A percentile compares a stretch with the other conserved stretches of the same genome.
Evolutionary conservation across 2,329 filamentous ascomycete species (phyloP).

Genomic region (Apiospora aurea): DNA sequence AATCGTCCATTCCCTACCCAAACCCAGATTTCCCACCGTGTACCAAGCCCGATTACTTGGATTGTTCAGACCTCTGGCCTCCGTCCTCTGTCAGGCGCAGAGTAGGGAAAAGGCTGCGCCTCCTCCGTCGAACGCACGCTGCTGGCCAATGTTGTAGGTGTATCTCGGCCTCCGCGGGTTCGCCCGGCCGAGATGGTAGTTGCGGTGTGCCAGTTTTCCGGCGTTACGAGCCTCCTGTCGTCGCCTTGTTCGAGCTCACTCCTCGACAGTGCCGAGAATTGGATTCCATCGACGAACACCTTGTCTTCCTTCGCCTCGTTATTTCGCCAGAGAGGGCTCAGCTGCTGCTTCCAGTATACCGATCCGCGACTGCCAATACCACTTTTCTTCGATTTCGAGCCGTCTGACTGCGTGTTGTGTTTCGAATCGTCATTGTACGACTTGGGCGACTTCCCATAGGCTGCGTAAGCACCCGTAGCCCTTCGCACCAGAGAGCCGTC

Average conservation of each 20-base stretch:
- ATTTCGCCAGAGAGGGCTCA: neutral
- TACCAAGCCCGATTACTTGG: neutral
- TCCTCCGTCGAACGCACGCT: neutral
- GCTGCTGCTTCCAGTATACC: neutral
- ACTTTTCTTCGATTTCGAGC: conserved; percentile 15
- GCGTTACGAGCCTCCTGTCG: conserved; percentile 3
- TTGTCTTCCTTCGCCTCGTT: conserved; percentile 12
- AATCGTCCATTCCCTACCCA: neutral
- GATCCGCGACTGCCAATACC: neutral
- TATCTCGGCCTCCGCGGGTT: neutral
- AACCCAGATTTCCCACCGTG: too few species aligned
- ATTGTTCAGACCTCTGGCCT: neutral
- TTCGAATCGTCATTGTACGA: conserved; percentile 13
- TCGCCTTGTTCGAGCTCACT: neutral
- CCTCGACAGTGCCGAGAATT: neutral
- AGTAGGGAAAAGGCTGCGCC: neutral
- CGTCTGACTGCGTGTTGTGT: conserved; percentile 1
- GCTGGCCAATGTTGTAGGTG: neutral
- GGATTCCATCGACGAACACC: conserved; percentile 19
- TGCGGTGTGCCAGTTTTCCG: neutral
- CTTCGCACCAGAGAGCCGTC: conserved; percentile 18
- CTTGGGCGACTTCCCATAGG: conserved; percentile 1
- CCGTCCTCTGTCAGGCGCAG: neutral
- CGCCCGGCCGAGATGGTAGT: conserved; percentile 10
- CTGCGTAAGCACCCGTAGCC: conserved; percentile 11